Percentiles rank a stretch among this genome's conserved stretches.
These are phyloP conservation scores for Myochromella boudieri DNA, from an alignment of 768 basidiomycete genomes.

Conservation along the genomic window DNA sequence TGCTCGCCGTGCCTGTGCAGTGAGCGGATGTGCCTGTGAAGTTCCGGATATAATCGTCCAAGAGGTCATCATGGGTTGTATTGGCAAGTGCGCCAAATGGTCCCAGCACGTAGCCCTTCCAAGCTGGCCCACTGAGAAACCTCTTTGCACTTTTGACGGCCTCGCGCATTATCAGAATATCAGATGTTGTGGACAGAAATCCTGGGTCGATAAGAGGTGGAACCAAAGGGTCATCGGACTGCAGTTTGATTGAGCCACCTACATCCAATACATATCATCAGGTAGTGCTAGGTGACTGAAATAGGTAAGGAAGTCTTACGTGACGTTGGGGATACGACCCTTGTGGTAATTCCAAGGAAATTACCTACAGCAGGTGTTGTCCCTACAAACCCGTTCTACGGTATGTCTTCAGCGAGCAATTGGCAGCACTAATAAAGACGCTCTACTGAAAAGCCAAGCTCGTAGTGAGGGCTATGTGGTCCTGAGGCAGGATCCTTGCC, in stretches of 20 bases:
- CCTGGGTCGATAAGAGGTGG: slow-evolving; percentile 17
- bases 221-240: slow-evolving; percentile 11
- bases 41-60: slow-evolving; percentile 10
- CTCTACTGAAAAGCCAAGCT: slow-evolving; percentile 18
- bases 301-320: slow-evolving; percentile 7
- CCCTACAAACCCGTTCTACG: slow-evolving; percentile 15
- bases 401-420: not conserved
- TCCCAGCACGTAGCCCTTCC: slow-evolving; percentile 12
- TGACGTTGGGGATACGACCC: slow-evolving; percentile 19
- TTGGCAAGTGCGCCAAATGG: slow-evolving; percentile 12
- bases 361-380: slow-evolving; percentile 13
- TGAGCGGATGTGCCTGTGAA: slow-evolving; percentile 10
- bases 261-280: not conserved
- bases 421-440: not conserved
- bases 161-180: slow-evolving; percentile 15
- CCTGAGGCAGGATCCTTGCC: slow-evolving; percentile 24
- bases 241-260: slow-evolving; percentile 13
- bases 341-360: slow-evolving; percentile 13
- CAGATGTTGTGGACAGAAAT: slow-evolving; percentile 14
- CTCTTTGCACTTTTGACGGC: slow-evolving; percentile 15
- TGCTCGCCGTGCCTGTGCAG: slow-evolving; percentile 12
- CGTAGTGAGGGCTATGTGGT: slow-evolving; percentile 23
- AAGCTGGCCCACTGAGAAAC: slow-evolving; percentile 12
- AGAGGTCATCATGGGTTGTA: slow-evolving; percentile 6
- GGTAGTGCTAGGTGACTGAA: not conserved